Evolutionary conservation across 306 rosid genomes (phyloP).

Genomic region (Macrotyloma uniflorum): DNA sequence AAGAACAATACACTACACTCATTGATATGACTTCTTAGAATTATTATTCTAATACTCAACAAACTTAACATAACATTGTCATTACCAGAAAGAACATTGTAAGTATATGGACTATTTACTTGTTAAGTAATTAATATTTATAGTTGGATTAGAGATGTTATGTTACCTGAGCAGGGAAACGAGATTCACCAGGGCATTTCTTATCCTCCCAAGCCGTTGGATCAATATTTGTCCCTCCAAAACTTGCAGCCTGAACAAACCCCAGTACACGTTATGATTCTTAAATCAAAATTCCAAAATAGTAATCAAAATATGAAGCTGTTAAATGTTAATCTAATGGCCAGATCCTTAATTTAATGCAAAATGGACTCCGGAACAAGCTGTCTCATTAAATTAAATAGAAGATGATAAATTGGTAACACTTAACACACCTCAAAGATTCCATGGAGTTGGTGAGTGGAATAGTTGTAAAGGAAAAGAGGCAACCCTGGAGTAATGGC

Average conservation of each 20-base stretch:
- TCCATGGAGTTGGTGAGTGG: slow-evolving; percentile 99
- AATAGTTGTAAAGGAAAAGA: slow-evolving; percentile 95
- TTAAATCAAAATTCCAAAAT: not conserved
- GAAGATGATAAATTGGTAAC: not conserved
- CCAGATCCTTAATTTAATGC: not conserved
- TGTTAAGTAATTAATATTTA: not conserved
- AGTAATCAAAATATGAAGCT: not conserved
- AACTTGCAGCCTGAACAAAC: slow-evolving; percentile 83
- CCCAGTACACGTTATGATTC: slow-evolving; percentile 8
- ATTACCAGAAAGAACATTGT: too few relatives aligned
- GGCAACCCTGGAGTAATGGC: slow-evolving; percentile 98
- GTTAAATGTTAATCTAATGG: not conserved
- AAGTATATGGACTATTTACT: too few relatives aligned
- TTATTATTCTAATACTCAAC: too few relatives aligned
- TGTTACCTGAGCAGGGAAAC: slow-evolving; percentile 96
- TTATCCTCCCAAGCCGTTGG: slow-evolving; percentile 99
- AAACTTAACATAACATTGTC: too few relatives aligned
- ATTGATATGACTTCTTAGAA: not conserved
- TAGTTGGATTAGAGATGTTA: not conserved
- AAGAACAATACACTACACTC: not conserved
- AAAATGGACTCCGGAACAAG: not conserved
- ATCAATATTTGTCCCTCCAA: slow-evolving; percentile 95
- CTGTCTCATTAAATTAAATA: not conserved
- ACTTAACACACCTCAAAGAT: slow-evolving; percentile 75
- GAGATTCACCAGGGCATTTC: slow-evolving; percentile 92